Percentiles rank a stretch among this genome's conserved stretches.
Evolutionary conservation across 495 filamentous ascomycete species (phyloP).

Genomic region (Neurospora sublineolata): DNA sequence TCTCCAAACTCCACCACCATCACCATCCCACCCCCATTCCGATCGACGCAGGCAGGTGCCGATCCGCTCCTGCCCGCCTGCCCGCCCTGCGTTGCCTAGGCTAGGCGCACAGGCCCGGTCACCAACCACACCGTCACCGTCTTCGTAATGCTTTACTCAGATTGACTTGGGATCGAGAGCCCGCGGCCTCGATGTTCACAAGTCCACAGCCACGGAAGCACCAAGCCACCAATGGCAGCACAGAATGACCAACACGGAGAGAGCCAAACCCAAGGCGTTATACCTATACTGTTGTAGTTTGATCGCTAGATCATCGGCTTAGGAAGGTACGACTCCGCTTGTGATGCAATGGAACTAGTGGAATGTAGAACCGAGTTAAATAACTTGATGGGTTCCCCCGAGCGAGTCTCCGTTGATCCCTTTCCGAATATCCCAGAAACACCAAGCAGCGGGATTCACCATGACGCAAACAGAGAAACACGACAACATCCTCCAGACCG

Average conservation of each 20-base stretch:
- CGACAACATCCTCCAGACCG: conserved; percentile 28
- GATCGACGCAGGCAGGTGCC: not conserved
- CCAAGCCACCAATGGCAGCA: not conserved
- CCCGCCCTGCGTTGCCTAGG: not conserved
- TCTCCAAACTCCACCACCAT: not conserved
- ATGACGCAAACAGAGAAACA: conserved; percentile 2
- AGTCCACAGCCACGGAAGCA: not conserved
- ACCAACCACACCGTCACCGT: not conserved
- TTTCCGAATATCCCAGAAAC: not conserved
- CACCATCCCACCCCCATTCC: not conserved
- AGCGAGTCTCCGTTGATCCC: not conserved
- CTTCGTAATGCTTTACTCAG: not conserved
- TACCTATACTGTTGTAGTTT: not conserved
- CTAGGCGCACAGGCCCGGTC: not conserved
- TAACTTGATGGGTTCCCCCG: not conserved
- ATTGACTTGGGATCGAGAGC: not conserved
- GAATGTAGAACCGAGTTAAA: no score
- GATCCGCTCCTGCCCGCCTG: not conserved
- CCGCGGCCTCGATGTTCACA: not conserved
- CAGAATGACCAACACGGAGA: no score
- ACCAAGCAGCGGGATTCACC: not conserved
- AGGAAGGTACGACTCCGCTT: not conserved
- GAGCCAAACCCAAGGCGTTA: not conserved
- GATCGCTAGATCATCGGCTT: not conserved
- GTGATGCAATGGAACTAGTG: not conserved